Evolutionary conservation across 306 rosid species (phyloP).

Genomic region (Sindora glabra): DNA sequence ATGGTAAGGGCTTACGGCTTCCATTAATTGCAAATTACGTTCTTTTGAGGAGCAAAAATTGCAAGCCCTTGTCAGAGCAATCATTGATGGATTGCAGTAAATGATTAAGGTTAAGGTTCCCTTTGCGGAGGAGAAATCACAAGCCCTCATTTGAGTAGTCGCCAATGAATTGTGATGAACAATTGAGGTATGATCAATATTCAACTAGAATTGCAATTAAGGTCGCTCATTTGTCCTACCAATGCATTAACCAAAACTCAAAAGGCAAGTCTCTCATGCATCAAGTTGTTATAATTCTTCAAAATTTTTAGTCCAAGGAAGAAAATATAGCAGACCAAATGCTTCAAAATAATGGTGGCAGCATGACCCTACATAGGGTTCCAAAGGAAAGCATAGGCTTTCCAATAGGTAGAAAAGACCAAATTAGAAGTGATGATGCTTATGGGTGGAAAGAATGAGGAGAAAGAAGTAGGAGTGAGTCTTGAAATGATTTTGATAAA

Average conservation of each 20-base stretch:
- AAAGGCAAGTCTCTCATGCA: conserved; percentile 85
- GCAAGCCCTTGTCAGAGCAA: no score
- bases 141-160: no score
- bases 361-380: conserved; percentile 63
- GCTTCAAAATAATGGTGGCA: conserved; percentile 49
- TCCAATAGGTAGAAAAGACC: conserved; percentile 11
- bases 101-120: no score
- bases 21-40: no score
- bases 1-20: no score
- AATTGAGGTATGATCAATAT: no score
- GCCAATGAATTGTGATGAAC: no score
- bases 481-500: conserved; percentile 16
- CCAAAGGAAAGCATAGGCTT: conserved; percentile 32
- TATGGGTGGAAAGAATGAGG: conserved; percentile 16
- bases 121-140: no score
- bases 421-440: conserved; percentile 5
- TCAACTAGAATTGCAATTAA: conserved; percentile 49
- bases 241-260: conserved; percentile 87
- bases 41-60: no score
- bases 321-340: conserved; percentile 44
- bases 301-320: conserved; percentile 38
- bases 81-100: no score
- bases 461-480: conserved; percentile 27
- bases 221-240: conserved; percentile 71
- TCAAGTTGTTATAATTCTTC: conserved; percentile 70